Percentiles rank a stretch among this genome's conserved stretches.
phyloP scores from a whole-genome alignment of 257 asterid genomes.

The Ligustrum vulgare region DNA sequence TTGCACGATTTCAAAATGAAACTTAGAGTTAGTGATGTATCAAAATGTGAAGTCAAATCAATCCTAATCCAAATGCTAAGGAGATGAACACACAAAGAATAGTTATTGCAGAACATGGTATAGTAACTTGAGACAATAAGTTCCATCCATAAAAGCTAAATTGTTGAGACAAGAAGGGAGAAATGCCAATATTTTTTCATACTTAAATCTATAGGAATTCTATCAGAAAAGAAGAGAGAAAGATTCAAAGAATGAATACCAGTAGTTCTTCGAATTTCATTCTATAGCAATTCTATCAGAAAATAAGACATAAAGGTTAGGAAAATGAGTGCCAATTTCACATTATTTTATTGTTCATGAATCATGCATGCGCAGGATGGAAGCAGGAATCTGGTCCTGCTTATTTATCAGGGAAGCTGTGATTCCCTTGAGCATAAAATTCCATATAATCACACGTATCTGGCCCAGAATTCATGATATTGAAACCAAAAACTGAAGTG shows the following conservation, averaged over 20 bases:
- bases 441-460: background rate
- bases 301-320: background rate
- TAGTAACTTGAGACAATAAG: background rate
- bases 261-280: background rate
- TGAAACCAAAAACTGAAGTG: slow-evolving; percentile 9
- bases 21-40: background rate
- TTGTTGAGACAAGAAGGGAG: background rate
- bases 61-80: slow-evolving; percentile 2
- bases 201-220: slow-evolving; percentile 5
- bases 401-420: slow-evolving; percentile 18
- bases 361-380: background rate
- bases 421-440: slow-evolving; percentile 5
- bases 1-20: slow-evolving; percentile 2
- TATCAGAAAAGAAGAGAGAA: slow-evolving; percentile 4
- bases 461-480: slow-evolving; percentile 12
- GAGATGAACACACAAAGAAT: background rate
- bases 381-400: slow-evolving; percentile 1
- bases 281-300: background rate
- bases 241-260: background rate
- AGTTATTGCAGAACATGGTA: background rate
- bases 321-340: background rate
- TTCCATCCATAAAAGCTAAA: background rate
- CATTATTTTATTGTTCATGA: background rate
- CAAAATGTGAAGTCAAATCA: background rate
- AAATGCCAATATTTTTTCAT: slow-evolving; percentile 3